phyloP scores from a whole-genome alignment of 495 filamentous ascomycete genomes.

The Wilcoxina mikolae region DNA sequence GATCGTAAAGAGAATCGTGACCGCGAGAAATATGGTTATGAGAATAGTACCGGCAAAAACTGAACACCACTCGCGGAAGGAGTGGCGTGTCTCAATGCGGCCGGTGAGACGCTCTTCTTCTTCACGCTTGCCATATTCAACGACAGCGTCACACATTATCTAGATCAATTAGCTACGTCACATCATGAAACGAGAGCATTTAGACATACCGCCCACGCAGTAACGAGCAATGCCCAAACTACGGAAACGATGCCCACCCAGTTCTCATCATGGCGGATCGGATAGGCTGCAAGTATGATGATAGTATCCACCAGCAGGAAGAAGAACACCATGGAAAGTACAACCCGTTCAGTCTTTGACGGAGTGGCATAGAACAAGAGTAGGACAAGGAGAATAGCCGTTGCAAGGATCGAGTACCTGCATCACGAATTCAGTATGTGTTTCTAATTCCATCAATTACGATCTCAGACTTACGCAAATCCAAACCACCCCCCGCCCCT shows the following conservation, averaged over 20 bases:
- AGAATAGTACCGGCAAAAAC: constrained; percentile 63
- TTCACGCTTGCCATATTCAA: constrained; percentile 77
- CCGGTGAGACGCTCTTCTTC: constrained; percentile 90
- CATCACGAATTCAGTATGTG: background rate
- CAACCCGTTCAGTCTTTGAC: constrained; percentile 57
- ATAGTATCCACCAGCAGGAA: constrained; percentile 67
- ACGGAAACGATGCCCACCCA: constrained; percentile 80
- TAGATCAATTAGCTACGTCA: constrained; percentile 2
- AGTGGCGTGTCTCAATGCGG: constrained; percentile 69
- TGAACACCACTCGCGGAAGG: constrained; percentile 65
- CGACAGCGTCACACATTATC: constrained; percentile 43
- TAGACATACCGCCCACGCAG: constrained; percentile 45
- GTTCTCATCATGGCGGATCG: constrained; percentile 65
- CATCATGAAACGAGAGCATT: constrained; percentile 26
- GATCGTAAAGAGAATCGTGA: constrained; percentile 55
- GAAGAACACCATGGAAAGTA: constrained; percentile 47
- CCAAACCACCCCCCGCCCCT: constrained; percentile 83
- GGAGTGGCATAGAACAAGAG: constrained; percentile 77
- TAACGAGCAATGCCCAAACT: constrained; percentile 55
- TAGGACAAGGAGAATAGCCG: constrained; percentile 56
- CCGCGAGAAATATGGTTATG: constrained; percentile 48
- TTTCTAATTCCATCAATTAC: background rate
- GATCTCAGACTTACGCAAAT: constrained; percentile 43
- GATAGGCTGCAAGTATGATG: constrained; percentile 57
- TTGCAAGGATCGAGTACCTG: constrained; percentile 52